Base-by-base conservation (phyloP, 2,329 filamentous ascomycete species). In the Coniochaeta ligniaria region DNA sequence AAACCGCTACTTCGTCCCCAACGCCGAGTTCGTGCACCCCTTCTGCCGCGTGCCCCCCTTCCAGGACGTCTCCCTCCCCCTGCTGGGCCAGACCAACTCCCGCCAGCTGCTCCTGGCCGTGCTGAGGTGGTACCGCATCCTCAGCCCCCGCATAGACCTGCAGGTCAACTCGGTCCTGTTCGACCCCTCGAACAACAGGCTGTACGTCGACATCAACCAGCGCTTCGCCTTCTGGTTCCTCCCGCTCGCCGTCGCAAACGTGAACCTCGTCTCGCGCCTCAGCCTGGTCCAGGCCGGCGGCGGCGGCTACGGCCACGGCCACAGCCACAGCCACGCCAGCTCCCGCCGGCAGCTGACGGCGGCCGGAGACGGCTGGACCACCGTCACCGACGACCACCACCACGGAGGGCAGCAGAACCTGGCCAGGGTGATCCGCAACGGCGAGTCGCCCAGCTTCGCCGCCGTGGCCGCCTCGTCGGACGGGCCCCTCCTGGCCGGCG, bases 71-170 rank as follows among this genome's bases (percentile, higher is more conserved):
- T 61, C 69, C 1, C 57, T 83, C 1, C 80, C 78, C 1, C 66
- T 80, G 2, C 65, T 77, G 0, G 72, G 74, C 8, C 66, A 68
- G 1, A 60, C 83, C 26, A 83, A 87, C 64, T 93, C 89, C 11
- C 81, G 90, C 50, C 85, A 80, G 74, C 70, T 90, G 6, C 80
- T 96, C 20, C 76, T 83, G 56, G 80, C 81, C 66, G 87, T 96
- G 60, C 96, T 91, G 69, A 84, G 86, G 45, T 93, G 89, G 90
- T 67, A 96, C 74, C 91, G 92, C 69, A 89, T 94, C 64, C 78
- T 96, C 70, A 91, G 87, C 63, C 92, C 92, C 0, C 77, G 79
- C 20, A 90, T 95, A 65, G 80, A 87, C 50, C 75, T 94, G 14
- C 75, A 81, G 1, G 78, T 96, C 20, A 83, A 91, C 63, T 83